These are phyloP conservation scores for Scleroderma bovista DNA, from an alignment of 768 basidiomycete genomes.

Conservation along the genomic window DNA sequence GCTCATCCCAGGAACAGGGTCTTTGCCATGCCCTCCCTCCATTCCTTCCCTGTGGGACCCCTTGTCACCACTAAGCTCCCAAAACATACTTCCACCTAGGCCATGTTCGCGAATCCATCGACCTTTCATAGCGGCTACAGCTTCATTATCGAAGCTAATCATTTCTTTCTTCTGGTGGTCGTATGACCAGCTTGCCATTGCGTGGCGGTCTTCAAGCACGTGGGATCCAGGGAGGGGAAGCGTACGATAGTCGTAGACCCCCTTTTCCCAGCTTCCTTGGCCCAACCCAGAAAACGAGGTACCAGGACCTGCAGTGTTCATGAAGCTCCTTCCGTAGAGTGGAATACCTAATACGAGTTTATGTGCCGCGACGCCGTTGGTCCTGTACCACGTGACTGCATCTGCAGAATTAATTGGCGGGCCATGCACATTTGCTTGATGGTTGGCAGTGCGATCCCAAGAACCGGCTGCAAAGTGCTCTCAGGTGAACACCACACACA, in stretches of 20 bases:
- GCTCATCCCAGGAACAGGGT: constrained; percentile 61
- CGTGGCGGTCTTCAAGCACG: constrained; percentile 57
- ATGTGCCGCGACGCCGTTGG: constrained; percentile 62
- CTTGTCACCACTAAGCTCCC: constrained; percentile 91
- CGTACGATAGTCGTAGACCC: constrained; percentile 89
- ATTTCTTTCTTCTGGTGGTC: constrained; percentile 70
- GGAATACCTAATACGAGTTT: constrained; percentile 92
- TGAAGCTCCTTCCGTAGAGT: constrained; percentile 89
- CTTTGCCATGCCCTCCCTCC: constrained; percentile 73
- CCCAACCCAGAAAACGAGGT: constrained; percentile 76
- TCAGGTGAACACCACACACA: constrained; percentile 8
- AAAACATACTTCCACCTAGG: constrained; percentile 91
- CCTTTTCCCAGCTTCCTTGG: constrained; percentile 84
- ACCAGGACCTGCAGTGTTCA: constrained; percentile 80
- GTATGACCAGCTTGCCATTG: constrained; percentile 80
- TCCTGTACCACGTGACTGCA: constrained; percentile 65
- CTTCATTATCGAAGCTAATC: constrained; percentile 75
- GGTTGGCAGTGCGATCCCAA: constrained; percentile 64
- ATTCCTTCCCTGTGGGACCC: constrained; percentile 59
- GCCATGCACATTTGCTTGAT: constrained; percentile 85
- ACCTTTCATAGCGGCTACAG: constrained; percentile 68
- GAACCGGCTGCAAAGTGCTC: constrained; percentile 51
- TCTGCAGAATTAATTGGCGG: constrained; percentile 57
- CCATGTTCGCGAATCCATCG: constrained; percentile 71
- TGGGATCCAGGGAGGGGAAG: constrained; percentile 75